These are phyloP conservation scores for Symbiodinium pilosum DNA, from an alignment of 73 alveolate species.

Conservation along the genomic window DNA sequence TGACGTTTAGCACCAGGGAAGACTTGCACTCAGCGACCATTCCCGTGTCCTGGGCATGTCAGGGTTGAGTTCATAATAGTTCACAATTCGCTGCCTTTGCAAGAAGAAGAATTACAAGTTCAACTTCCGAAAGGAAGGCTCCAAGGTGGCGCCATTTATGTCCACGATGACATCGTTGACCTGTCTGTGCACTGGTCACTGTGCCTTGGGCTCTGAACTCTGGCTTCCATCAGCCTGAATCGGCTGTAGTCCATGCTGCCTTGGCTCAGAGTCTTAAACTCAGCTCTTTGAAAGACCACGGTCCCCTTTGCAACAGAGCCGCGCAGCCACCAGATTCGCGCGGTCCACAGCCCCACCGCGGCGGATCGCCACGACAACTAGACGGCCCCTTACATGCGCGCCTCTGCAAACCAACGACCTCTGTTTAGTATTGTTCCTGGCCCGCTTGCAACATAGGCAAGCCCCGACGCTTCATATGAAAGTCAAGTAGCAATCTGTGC, in stretches of 20 bases:
- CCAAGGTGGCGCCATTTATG: conserved; percentile 63
- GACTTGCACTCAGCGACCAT: conserved; percentile 76
- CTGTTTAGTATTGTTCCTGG: not conserved
- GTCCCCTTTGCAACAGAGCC: conserved; percentile 14
- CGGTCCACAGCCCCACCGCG: conserved; percentile 77
- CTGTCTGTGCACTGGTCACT: no score
- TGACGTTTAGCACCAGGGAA: conserved; percentile 55
- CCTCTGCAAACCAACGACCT: not conserved
- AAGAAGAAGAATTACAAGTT: no score
- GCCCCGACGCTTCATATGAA: not conserved
- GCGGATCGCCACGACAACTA: conserved; percentile 76
- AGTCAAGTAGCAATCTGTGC: conserved; percentile 25
- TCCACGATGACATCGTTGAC: conserved; percentile 88
- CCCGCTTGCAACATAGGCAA: not conserved
- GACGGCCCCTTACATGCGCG: conserved; percentile 22
- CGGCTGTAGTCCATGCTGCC: not conserved
- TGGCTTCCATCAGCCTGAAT: not conserved
- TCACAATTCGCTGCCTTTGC: not conserved
- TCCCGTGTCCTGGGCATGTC: conserved; percentile 35
- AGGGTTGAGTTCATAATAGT: no score
- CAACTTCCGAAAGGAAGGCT: not conserved
- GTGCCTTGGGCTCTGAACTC: no score
- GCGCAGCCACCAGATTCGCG: conserved; percentile 68
- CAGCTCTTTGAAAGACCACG: no score
- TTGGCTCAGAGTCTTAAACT: not conserved